Evolutionary conservation across 306 rosid species (phyloP).

Genomic region (Canavalia gladiata): DNA sequence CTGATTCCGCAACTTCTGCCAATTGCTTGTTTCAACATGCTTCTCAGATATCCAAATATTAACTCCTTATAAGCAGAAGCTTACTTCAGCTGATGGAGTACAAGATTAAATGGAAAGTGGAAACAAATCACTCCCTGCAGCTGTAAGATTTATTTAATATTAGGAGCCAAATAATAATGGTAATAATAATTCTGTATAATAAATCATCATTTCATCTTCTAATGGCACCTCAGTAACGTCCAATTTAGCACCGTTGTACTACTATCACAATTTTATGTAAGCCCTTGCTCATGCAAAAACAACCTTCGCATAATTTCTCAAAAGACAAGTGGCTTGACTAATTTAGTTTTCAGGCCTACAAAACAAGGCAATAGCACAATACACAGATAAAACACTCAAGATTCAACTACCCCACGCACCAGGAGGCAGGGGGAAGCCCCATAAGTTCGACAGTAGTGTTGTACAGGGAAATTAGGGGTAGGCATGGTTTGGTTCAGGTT

Average conservation of each 20-base stretch:
- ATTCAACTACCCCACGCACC: background rate
- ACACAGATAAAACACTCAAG: background rate
- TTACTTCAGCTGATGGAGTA: background rate
- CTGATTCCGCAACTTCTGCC: slow-evolving; percentile 58
- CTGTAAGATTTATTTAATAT: background rate
- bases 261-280: background rate
- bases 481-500: background rate
- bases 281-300: background rate
- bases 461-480: background rate
- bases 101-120: background rate
- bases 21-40: slow-evolving; percentile 72
- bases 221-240: background rate
- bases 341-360: background rate
- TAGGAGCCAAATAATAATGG: slow-evolving; percentile 19
- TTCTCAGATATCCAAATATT: slow-evolving; percentile 31
- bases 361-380: background rate
- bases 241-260: background rate
- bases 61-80: slow-evolving; percentile 15
- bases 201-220: background rate
- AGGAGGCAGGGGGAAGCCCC: background rate
- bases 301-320: background rate
- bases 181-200: background rate
- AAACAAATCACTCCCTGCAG: background rate
- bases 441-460: background rate
- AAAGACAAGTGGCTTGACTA: background rate